Conservation (phyloP, 331 rosid species). For the Saraca asoca region DNA sequence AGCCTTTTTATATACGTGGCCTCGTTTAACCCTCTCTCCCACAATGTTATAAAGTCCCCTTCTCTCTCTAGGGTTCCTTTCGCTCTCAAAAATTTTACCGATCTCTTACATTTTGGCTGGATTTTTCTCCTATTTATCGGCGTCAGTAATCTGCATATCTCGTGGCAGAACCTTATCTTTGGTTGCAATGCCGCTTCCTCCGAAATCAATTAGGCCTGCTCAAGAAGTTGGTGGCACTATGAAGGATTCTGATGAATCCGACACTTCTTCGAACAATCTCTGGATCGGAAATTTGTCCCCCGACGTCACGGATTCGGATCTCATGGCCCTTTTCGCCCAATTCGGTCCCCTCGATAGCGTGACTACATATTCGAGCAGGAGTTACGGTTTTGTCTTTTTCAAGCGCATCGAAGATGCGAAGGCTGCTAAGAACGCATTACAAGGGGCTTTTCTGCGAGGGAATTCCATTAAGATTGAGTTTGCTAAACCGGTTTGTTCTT, state of each 20-base stretch:
- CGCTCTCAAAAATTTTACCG: not conserved
- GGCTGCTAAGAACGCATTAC: constrained; percentile 84
- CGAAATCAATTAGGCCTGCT: constrained; percentile 42
- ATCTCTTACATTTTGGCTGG: not conserved
- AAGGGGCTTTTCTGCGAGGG: constrained; percentile 60
- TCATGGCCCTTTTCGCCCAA: constrained; percentile 65
- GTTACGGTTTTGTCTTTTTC: constrained; percentile 82
- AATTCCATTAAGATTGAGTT: constrained; percentile 68
- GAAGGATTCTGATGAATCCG: constrained; percentile 50
- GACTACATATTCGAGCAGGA: constrained; percentile 63
- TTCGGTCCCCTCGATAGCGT: constrained; percentile 87
- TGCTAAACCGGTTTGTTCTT: constrained; percentile 91
- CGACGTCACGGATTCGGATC: constrained; percentile 70
- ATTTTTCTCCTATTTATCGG: not conserved
- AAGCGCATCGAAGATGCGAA: constrained; percentile 74
- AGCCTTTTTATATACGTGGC: too few relatives aligned
- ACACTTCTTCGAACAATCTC: constrained; percentile 66
- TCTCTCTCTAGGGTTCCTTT: constrained; percentile 8
- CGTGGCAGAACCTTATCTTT: not conserved
- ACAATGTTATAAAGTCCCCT: too few relatives aligned
- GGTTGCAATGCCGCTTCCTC: constrained; percentile 63
- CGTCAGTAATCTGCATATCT: not conserved
- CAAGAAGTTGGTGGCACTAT: not conserved
- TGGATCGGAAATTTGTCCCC: constrained; percentile 79
- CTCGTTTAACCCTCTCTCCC: too few relatives aligned